Percentiles rank a stretch among this genome's conserved stretches.
Evolutionary conservation across 106 monocot species (phyloP).

Genomic region (Dioscorea alata): DNA sequence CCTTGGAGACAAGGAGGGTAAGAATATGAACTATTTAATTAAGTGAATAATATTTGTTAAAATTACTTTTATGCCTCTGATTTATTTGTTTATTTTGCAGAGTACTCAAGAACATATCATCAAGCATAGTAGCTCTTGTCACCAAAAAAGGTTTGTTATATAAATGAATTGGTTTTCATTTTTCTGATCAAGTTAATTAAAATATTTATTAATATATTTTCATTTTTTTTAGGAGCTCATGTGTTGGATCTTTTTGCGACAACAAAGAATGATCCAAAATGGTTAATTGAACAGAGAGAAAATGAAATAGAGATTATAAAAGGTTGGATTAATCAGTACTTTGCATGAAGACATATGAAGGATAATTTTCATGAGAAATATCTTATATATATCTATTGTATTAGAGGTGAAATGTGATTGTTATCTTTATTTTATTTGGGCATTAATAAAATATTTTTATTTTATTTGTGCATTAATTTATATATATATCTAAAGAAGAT

Average conservation of each 20-base stretch:
- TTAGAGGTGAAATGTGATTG: no score
- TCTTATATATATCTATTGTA: no score
- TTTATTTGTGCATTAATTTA: no score
- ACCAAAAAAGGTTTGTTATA: constrained; percentile 56
- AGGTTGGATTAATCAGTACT: constrained; percentile 70
- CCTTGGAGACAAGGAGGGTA: constrained; percentile 99
- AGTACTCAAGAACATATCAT: constrained; percentile 75
- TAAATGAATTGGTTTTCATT: not conserved
- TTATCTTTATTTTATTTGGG: no score
- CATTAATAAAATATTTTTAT: no score
- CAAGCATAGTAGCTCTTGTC: constrained; percentile 82
- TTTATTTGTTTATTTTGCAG: constrained; percentile 29
- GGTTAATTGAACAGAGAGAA: constrained; percentile 68
- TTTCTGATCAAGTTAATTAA: not conserved
- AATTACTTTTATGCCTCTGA: no score
- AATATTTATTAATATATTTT: not conserved
- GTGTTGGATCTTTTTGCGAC: constrained; percentile 70
- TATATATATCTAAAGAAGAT: no score
- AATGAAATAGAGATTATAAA: constrained; percentile 57
- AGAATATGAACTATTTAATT: not conserved
- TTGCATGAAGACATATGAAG: no score
- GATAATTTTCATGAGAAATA: no score
- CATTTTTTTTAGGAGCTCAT: constrained; percentile 71
- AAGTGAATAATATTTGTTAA: not conserved
- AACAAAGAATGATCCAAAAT: constrained; percentile 68